A percentile compares a stretch with the other conserved stretches of the same genome.
Evolutionary conservation across 805 yeast genomes (phyloP).

Genomic region (Sugiyamaella valdiviana): DNA sequence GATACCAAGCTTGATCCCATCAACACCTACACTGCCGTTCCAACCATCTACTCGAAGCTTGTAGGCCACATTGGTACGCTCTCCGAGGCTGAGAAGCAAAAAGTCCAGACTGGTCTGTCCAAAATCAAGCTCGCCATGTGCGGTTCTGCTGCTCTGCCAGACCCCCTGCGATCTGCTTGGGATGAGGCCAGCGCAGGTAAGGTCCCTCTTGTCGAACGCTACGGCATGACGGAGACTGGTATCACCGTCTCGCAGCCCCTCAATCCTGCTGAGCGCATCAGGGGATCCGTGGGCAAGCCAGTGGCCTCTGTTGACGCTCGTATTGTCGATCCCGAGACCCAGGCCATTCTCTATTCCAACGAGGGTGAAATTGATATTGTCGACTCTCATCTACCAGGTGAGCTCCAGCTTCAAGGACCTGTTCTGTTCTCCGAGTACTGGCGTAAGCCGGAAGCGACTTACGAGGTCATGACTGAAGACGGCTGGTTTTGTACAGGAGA

Average conservation of each 20-base stretch:
- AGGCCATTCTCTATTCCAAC: constrained; percentile 16
- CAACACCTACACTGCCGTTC: constrained; percentile 33
- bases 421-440: constrained; percentile 48
- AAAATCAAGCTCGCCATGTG: constrained; percentile 29
- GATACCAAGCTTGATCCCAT: constrained; percentile 22
- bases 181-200: constrained; percentile 24
- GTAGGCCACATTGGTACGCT: constrained; percentile 19
- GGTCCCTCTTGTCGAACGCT: constrained; percentile 30
- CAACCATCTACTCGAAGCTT: constrained; percentile 29
- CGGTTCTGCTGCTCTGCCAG: constrained; percentile 33
- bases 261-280: constrained; percentile 20
- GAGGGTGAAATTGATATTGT: constrained; percentile 6
- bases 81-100: constrained; percentile 12
- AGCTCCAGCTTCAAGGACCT: constrained; percentile 47
- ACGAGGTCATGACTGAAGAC: constrained; percentile 40
- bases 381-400: constrained; percentile 36
- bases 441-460: constrained; percentile 44
- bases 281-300: constrained; percentile 30
- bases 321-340: constrained; percentile 26
- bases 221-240: constrained; percentile 35
- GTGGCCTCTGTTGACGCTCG: constrained; percentile 30
- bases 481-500: constrained; percentile 57
- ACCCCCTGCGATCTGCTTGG: constrained; percentile 30
- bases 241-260: constrained; percentile 31
- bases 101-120: constrained; percentile 15